These are phyloP conservation scores for Chenopodium suecicum DNA, from an alignment of 148 eudicot species.

Conservation along the genomic window DNA sequence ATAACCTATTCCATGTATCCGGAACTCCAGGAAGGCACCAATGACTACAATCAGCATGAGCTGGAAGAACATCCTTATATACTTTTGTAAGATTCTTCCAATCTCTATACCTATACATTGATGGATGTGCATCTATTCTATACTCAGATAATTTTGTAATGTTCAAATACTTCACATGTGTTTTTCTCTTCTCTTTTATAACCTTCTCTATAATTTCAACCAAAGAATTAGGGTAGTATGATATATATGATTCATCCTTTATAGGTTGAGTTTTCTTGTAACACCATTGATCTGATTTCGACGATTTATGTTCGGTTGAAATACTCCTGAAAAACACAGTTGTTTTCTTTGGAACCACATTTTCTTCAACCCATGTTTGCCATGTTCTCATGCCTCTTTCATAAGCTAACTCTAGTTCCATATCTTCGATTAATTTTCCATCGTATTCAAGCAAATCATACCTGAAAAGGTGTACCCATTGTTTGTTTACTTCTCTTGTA, in stretches of 20 bases:
- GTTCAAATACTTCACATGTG: slow-evolving; percentile 42
- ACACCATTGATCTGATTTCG: slow-evolving; percentile 32
- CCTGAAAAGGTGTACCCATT: slow-evolving; percentile 26
- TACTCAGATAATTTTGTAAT: slow-evolving; percentile 48
- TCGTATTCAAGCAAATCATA: slow-evolving; percentile 44
- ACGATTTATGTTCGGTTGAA: slow-evolving; percentile 43
- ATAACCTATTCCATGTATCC: slow-evolving; percentile 51
- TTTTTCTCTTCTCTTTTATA: slow-evolving; percentile 21
- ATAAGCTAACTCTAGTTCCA: slow-evolving; percentile 37
- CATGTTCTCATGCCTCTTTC: slow-evolving; percentile 45
- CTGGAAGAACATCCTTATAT: background rate
- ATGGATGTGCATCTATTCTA: slow-evolving; percentile 54
- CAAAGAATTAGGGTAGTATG: slow-evolving; percentile 33
- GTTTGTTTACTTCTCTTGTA: background rate
- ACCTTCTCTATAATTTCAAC: slow-evolving; percentile 23
- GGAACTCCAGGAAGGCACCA: slow-evolving; percentile 59
- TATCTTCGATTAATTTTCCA: slow-evolving; percentile 31
- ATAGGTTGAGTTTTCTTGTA: slow-evolving; percentile 43
- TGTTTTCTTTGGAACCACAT: slow-evolving; percentile 41
- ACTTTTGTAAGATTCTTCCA: slow-evolving; percentile 21
- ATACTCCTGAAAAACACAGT: slow-evolving; percentile 46
- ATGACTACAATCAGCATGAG: slow-evolving; percentile 46
- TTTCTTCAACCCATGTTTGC: slow-evolving; percentile 42
- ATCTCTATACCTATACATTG: slow-evolving; percentile 27
- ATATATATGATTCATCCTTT: slow-evolving; percentile 36